A percentile compares a stretch with the other conserved stretches of the same genome.
phyloP scores from a whole-genome alignment of 148 eudicot species.

The Vaccinium darrowii region DNA sequence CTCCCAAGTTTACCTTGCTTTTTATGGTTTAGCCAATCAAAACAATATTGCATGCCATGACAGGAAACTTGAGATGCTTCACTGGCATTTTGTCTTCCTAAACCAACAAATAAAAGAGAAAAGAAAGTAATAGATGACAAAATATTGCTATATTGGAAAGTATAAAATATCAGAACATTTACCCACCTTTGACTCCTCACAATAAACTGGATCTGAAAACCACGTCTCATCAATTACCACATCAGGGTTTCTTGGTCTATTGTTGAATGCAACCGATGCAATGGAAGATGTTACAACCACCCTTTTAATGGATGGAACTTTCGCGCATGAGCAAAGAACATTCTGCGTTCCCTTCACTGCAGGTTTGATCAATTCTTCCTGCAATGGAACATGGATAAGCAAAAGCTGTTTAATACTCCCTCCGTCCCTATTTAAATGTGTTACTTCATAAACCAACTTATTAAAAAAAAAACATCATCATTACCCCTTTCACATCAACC shows the following conservation, averaged over 20 bases:
- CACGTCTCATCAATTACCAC: constrained; percentile 26
- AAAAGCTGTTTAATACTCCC: background rate
- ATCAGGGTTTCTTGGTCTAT: constrained; percentile 18
- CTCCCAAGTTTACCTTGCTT: background rate
- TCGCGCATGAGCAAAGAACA: constrained; percentile 23
- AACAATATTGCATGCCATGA: background rate
- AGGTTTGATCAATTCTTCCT: constrained; percentile 27
- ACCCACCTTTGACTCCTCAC: constrained; percentile 19
- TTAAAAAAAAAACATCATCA: too few relatives aligned
- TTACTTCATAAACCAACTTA: too few relatives aligned
- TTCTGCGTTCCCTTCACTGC: constrained; percentile 27
- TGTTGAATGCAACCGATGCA: constrained; percentile 12
- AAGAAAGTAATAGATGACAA: background rate
- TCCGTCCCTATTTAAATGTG: too few relatives aligned
- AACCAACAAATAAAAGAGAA: background rate
- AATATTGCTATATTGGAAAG: background rate
- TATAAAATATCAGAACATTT: background rate
- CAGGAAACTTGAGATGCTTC: background rate
- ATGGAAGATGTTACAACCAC: constrained; percentile 29
- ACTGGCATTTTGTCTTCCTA: background rate
- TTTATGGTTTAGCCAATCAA: background rate
- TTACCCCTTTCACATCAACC: too few relatives aligned
- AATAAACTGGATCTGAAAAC: constrained; percentile 24
- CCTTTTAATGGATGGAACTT: constrained; percentile 25
- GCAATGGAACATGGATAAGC: constrained; percentile 9